Base-by-base conservation (phyloP, 2,329 filamentous ascomycete species). In the Coniochaeta sp. region DNA sequence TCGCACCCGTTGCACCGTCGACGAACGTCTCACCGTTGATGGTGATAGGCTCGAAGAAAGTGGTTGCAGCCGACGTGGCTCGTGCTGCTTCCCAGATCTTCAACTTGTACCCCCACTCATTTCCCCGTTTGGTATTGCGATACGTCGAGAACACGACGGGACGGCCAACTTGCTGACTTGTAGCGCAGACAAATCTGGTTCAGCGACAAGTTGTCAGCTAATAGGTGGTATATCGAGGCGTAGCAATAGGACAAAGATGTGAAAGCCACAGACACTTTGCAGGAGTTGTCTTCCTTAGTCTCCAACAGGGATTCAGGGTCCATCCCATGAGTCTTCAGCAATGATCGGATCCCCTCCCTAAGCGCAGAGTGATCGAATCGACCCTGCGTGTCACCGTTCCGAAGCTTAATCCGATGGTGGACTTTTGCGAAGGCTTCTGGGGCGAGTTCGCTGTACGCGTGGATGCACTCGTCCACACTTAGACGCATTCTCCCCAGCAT, bases 401-500 rank as follows among this genome's bases (percentile, higher is more conserved):
- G 64, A 26, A 64, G 54, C 36, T 50, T 64, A 30, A 66, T 22
- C 12, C 64, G 58, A 55, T 63, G 59, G 52, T 52, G 58, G 16
- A 61, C 62, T 55, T 68, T 66, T 32, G 62, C 47, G 55, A 68
- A 67, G n/a, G 65, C 62, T 42, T 59, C 59, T 34, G 59, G 56
- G 5, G 62, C 62, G 14, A 67, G 58, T 36, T 32, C 38, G 9
- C 38, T 61, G 61, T 78, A 79, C 1, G 70, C 71, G 17, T 69
- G 58, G 50, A 77, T 75, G 61, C 73, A 76, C 24, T 77, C 71
- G 30, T 72, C 66, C 55, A 77, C 65, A 38, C 66, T 63, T 72
- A 79, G 74, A 44, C 70, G 63, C 7, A 79, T 66, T 2, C 74
- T 70, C n/a, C 74, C 74, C 8, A 79, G 70, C 72, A 80, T 77